phyloP scores from a whole-genome alignment of 1,284 basidiomycete genomes.

The Ganoderma resinaceum region DNA sequence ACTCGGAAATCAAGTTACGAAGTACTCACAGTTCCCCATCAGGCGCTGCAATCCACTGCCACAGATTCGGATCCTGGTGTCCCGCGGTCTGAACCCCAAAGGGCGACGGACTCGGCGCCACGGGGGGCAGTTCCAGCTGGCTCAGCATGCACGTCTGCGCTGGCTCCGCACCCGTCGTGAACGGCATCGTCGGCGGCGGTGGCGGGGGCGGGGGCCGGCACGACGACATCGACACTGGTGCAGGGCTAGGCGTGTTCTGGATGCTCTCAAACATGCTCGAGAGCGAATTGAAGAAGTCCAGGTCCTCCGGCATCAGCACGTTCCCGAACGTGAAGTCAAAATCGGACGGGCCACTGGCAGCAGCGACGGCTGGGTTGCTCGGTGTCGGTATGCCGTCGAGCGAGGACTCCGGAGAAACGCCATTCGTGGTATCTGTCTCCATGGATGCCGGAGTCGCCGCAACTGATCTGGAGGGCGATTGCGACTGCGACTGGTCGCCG shows the following conservation, averaged over 20 bases:
- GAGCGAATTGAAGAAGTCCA: slow-evolving; percentile 3
- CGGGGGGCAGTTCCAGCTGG: neutral
- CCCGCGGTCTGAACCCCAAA: neutral
- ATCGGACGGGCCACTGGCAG: neutral
- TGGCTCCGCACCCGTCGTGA: slow-evolving; percentile 19
- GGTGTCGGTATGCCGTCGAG: neutral
- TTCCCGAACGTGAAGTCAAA: neutral
- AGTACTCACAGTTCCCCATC: neutral
- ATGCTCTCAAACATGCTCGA: slow-evolving; percentile 4
- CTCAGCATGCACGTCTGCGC: neutral
- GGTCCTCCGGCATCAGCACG: neutral
- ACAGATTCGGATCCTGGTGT: neutral
- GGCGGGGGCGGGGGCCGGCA: neutral
- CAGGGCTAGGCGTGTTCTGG: neutral
- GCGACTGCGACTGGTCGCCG: neutral
- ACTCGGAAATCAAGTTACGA: too few species aligned
- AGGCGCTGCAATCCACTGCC: neutral
- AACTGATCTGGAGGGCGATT: neutral
- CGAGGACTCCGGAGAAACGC: neutral
- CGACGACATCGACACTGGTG: neutral
- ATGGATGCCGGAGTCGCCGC: neutral
- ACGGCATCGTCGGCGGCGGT: neutral
- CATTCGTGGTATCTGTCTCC: neutral
- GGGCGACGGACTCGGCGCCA: neutral
- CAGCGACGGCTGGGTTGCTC: neutral